Evolutionary conservation across 768 basidiomycete species (phyloP), one percentile per base, ranked within the genome.

Genomic region (Suillus placidus): DNA sequence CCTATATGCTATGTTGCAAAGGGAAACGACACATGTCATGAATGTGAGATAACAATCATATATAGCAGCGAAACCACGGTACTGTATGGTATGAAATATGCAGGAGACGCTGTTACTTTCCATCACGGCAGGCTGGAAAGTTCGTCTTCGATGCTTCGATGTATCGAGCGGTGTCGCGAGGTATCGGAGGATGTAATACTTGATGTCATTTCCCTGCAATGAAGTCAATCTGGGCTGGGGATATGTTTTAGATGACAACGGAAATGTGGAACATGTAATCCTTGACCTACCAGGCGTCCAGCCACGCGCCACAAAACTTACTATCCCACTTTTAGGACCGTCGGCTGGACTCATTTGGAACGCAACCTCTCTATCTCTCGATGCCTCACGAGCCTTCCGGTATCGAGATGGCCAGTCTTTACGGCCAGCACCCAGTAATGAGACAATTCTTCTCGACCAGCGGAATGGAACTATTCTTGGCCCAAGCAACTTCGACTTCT

Each of bases 31-130:
- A 13, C 6, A 16, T 26, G 26, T 26, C 58, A 13, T 60, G 26
- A 40, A 60, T 30, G 12, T 60, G 26, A 60, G 38, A 60, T 42
- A 60, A 42, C 23, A 40, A 42, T 40, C 38, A 60, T 60, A 40
- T 30, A 42, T 40, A 20, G 58, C 58, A 60, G 38, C 26, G 10
- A 42, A 30, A 30, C 18, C 10, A 42, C 38, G 38, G 18, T 30
- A 7, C 26, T 42, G 58, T 10, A 38, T 20, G 58, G 38, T 40
- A 60, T 60, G 18, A 30, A 20, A 7, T 30, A 30, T 6, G 8
- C 18, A 58, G 23, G 16, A 40, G 38, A 60, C 26, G 3, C 38
- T 40, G 38, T 30, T 30, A 20, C 58, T 40, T 42, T 42, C 18
- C 16, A 60, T 20, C 38, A 18, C 57, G 18, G n/a, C 38, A 23